phyloP scores from a whole-genome alignment of 202 grass and related monocot species.

The Musa balbisiana region DNA sequence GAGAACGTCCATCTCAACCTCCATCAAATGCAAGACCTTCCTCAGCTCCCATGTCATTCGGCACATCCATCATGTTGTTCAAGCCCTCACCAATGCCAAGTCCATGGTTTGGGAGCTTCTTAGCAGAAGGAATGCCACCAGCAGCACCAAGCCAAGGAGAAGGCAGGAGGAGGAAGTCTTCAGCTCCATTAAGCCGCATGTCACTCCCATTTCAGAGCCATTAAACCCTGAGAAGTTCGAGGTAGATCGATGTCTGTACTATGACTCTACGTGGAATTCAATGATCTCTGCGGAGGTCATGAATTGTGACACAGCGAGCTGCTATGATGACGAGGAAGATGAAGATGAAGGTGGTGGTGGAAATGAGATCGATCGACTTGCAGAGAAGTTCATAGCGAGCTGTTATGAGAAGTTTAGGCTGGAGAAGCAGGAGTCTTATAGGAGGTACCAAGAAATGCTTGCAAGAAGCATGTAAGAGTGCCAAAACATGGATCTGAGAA shows the following conservation, averaged over 20 bases:
- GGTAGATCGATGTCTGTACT: constrained; percentile 13
- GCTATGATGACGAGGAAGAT: constrained; percentile 22
- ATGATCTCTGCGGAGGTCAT: constrained; percentile 26
- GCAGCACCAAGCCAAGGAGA: background rate
- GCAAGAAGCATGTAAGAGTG: constrained; percentile 43
- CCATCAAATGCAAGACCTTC: constrained; percentile 11
- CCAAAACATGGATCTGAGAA: too few species aligned
- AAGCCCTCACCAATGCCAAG: constrained; percentile 9
- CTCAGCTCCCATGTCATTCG: constrained; percentile 14
- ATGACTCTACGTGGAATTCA: constrained; percentile 38
- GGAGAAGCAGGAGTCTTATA: constrained; percentile 84
- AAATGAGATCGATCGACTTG: constrained; percentile 66
- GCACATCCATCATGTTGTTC: background rate
- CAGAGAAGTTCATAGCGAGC: constrained; percentile 73
- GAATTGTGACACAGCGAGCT: background rate
- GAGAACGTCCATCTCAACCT: background rate
- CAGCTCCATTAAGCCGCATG: background rate
- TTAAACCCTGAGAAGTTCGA: background rate
- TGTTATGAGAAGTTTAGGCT: constrained; percentile 66
- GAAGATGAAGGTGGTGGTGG: background rate
- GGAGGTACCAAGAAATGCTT: constrained; percentile 67
- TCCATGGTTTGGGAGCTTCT: constrained; percentile 14
- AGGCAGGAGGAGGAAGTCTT: background rate
- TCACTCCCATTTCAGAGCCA: constrained; percentile 10
- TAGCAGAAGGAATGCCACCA: constrained; percentile 4